phyloP scores from a whole-genome alignment of 108 stramenopile species.

The Pseudonitzschia delicatissima region DNA sequence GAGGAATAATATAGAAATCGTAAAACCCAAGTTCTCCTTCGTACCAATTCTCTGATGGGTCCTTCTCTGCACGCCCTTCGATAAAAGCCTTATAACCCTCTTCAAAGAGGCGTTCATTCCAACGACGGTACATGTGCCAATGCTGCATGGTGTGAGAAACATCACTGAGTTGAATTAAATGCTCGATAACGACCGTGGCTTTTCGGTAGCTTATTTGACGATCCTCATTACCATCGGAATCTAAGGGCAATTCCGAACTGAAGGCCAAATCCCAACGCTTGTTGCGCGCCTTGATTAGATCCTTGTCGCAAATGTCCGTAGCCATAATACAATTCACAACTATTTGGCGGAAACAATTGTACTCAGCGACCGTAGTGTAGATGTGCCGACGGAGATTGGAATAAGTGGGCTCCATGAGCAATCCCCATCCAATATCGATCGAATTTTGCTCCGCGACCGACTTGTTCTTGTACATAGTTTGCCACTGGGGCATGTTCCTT shows the following conservation, averaged over 20 bases:
- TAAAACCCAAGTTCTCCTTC: constrained; percentile 60
- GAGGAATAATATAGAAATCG: constrained; percentile 59
- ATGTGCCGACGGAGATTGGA: constrained; percentile 22
- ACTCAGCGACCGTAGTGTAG: constrained; percentile 29
- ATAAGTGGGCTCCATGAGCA: constrained; percentile 37
- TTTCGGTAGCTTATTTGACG: constrained; percentile 16
- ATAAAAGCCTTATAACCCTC: constrained; percentile 48
- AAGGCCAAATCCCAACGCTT: constrained; percentile 49
- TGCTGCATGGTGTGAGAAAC: constrained; percentile 66
- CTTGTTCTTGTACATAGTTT: constrained; percentile 24
- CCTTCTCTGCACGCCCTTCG: constrained; percentile 34
- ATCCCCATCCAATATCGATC: constrained; percentile 33
- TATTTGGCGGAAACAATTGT: constrained; percentile 32
- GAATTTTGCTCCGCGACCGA: constrained; percentile 46
- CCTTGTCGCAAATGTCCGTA: constrained; percentile 46
- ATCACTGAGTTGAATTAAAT: constrained; percentile 56
- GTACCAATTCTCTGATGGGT: constrained; percentile 57
- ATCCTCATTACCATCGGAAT: background rate
- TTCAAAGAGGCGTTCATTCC: constrained; percentile 54
- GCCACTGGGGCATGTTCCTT: constrained; percentile 32
- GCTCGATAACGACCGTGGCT: constrained; percentile 49
- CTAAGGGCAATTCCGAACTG: background rate
- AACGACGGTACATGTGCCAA: constrained; percentile 53
- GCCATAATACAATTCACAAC: constrained; percentile 44
- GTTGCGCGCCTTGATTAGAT: constrained; percentile 29